Percentiles rank a stretch among this genome's conserved stretches.
Conservation (phyloP, 164 flowering plant genomes). For the Umbilicus rupestris region DNA sequence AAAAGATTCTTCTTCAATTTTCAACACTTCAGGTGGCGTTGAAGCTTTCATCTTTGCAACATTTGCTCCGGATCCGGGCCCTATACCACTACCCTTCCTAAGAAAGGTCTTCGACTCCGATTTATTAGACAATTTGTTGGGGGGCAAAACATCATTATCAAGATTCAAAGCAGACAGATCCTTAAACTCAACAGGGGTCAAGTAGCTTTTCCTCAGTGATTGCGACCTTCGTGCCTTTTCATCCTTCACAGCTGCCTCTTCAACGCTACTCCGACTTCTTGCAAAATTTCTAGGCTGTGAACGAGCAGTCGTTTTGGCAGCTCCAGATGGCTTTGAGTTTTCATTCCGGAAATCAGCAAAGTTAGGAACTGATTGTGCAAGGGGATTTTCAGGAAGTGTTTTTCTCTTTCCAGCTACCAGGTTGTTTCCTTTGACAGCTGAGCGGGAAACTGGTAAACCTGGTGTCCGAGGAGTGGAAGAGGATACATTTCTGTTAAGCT, state of each 20-base stretch:
- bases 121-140: conserved; percentile 27
- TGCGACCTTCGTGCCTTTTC: conserved; percentile 57
- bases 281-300: conserved; percentile 41
- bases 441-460: conserved; percentile 37
- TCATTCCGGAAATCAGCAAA: conserved; percentile 86
- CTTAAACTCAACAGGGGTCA: conserved; percentile 38
- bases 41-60: conserved; percentile 44
- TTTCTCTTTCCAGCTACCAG: conserved; percentile 49
- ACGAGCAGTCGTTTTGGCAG: conserved; percentile 40
- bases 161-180: conserved; percentile 36
- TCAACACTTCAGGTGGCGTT: conserved; percentile 27
- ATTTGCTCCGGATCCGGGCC: conserved; percentile 42
- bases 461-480: conserved; percentile 57
- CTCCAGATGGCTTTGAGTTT: conserved; percentile 65
- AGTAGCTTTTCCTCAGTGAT: conserved; percentile 46
- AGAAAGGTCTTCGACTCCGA: conserved; percentile 49
- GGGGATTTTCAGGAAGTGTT: conserved; percentile 56
- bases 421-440: conserved; percentile 44
- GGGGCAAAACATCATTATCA: conserved; percentile 37
- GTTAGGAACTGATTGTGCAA: conserved; percentile 90
- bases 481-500: conserved; percentile 40
- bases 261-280: conserved; percentile 62
- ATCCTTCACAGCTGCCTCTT: conserved; percentile 51
- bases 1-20: conserved; percentile 37
- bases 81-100: conserved; percentile 56